These are phyloP conservation scores for Erodium chrysanthum DNA, from an alignment of 441 rosid species.

Conservation along the genomic window DNA sequence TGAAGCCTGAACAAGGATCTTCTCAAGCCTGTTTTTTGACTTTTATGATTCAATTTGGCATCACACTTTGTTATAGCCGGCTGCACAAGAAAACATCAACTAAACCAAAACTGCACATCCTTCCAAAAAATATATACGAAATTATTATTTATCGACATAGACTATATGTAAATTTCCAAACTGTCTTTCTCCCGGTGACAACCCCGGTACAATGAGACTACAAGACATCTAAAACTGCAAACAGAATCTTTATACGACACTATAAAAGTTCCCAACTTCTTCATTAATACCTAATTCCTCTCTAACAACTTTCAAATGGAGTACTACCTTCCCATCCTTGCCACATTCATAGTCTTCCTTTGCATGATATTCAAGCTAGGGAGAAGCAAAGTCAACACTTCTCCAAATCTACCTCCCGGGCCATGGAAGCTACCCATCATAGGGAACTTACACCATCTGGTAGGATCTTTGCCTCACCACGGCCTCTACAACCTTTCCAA, in stretches of 20 bases:
- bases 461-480: conserved; percentile 21
- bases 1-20: too few relatives aligned
- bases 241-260: background rate
- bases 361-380: background rate
- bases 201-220: background rate
- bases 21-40: too few relatives aligned
- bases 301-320: background rate
- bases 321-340: background rate
- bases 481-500: conserved; percentile 13
- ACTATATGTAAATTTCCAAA: too few relatives aligned
- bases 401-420: conserved; percentile 22
- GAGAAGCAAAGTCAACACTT: background rate
- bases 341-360: conserved; percentile 5
- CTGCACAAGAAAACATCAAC: too few relatives aligned
- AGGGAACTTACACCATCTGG: conserved; percentile 21
- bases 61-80: too few relatives aligned
- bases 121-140: too few relatives aligned
- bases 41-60: too few relatives aligned
- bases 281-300: background rate
- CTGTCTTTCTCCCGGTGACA: background rate
- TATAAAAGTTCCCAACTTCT: background rate
- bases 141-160: too few relatives aligned
- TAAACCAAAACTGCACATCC: too few relatives aligned
- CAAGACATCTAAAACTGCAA: background rate
- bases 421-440: conserved; percentile 28